Evolutionary conservation across 768 basidiomycete species (phyloP).

Genomic region (Mycena chlorophos): DNA sequence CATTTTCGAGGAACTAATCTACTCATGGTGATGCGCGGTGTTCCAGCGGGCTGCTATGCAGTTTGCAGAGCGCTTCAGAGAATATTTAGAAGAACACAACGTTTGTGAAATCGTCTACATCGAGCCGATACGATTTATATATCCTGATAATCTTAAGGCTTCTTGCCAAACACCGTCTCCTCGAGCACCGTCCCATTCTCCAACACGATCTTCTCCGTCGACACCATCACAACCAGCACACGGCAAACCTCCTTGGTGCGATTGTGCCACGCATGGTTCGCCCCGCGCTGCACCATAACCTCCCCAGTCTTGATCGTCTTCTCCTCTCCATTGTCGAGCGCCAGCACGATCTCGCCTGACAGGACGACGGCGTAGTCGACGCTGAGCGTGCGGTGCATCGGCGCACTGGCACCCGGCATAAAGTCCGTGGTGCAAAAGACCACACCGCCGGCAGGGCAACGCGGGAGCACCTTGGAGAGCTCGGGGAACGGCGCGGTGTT

Average conservation of each 20-base stretch:
- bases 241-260: constrained; percentile 5
- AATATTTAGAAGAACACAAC: too few relatives aligned
- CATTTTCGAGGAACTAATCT: not conserved
- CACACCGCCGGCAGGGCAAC: constrained; percentile 12
- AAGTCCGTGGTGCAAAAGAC: constrained; percentile 17
- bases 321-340: constrained; percentile 13
- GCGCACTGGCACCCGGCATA: constrained; percentile 8
- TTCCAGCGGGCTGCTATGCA: too few relatives aligned
- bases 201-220: not conserved
- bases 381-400: constrained; percentile 20
- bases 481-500: constrained; percentile 16
- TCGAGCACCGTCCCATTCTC: not conserved
- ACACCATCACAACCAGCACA: constrained; percentile 1
- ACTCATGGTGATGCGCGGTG: not conserved
- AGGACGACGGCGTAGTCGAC: constrained; percentile 19
- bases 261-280: constrained; percentile 9
- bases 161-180: not conserved
- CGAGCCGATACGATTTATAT: too few relatives aligned
- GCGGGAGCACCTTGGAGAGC: constrained; percentile 6
- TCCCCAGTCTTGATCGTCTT: constrained; percentile 4
- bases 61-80: too few relatives aligned
- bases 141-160: too few relatives aligned
- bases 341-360: constrained; percentile 16
- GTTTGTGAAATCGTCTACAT: too few relatives aligned
- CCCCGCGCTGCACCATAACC: constrained; percentile 9